Conservation (phyloP, 1,139 yeast species). For the Scheffersomyces lignicola region DNA sequence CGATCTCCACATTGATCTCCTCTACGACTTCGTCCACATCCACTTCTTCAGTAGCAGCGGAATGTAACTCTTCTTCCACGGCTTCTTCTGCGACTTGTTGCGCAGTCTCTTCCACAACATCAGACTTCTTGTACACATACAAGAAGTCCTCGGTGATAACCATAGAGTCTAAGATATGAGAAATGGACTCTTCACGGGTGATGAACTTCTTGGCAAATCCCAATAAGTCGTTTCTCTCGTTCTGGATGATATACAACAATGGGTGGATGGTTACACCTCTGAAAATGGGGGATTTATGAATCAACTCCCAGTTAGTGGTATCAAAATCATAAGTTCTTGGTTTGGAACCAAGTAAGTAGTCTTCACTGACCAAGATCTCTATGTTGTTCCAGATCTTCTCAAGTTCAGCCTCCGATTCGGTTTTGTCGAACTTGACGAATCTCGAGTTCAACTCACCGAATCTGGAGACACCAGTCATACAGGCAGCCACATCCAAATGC, state of each 20-base stretch:
- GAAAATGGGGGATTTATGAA: conserved; percentile 22
- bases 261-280: conserved; percentile 22
- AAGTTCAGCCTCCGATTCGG: conserved; percentile 52
- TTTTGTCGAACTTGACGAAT: conserved; percentile 66
- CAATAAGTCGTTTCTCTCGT: conserved; percentile 19
- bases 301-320: conserved; percentile 26
- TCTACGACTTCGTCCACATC: conserved; percentile 13
- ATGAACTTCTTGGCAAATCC: conserved; percentile 15
- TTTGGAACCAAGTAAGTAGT: conserved; percentile 5
- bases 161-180: conserved; percentile 20
- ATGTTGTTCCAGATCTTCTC: conserved; percentile 51
- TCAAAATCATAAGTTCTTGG: conserved; percentile 10
- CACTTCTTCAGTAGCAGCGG: conserved; percentile 5
- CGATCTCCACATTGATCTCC: conserved; percentile 18
- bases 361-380: conserved; percentile 60
- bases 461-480: conserved; percentile 84
- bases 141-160: conserved; percentile 27
- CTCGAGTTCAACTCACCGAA: conserved; percentile 60
- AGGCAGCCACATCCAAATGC: conserved; percentile 77
- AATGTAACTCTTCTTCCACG: conserved; percentile 9
- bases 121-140: conserved; percentile 28
- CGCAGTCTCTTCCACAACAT: not conserved
- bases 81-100: conserved; percentile 9
- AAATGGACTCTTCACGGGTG: conserved; percentile 7
- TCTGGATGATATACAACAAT: conserved; percentile 13